Base-by-base conservation (phyloP, 495 filamentous ascomycete genomes). In the Penicillium samsonianum region DNA sequence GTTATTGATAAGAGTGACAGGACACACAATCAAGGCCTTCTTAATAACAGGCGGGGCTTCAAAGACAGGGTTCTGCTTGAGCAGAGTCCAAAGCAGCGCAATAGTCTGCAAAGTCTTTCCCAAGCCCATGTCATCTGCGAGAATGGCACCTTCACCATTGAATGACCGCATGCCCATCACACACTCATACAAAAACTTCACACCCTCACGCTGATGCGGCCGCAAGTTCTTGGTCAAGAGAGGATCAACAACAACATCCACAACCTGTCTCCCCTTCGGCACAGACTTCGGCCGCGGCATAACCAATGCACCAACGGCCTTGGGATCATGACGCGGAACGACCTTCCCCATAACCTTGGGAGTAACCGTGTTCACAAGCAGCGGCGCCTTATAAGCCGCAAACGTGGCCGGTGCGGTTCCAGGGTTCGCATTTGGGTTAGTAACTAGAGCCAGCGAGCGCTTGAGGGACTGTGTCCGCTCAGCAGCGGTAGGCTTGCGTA, bases 51-150 rank as follows among this genome's bases (percentile, higher is more conserved):
- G 84, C 9, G 69, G 48, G 41, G 77, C 80, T 37, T 81, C 79
- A 57, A 84, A 80, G 9, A 91, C 76, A 0, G 89, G 89, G 63
- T 88, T 92, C 70, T 93, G 89, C 70, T 91, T 92, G 47, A 93
- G 64, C 33, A 93, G 71, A 2, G 89, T 93, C 89, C 89, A 93
- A 22, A 93, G 61, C 26, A 93, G 68, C 0, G 90, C 78, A 55
- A 93, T 92, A 0, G 88, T 91, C 70, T 91, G 89, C 37, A 92
- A 65, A 5, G 90, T 91, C 64, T 92, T 92, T 12, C 89, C 89
- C 9, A 92, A 63, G 3, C 89, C 89, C 89, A 92, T 92, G 60
- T 92, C 90, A 64, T 93, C 89, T 4, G 90, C 90, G 30, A 93
- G 73, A 52, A 93, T 87, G 3, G 87, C 89, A 11, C 89, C 89